Percentiles rank a stretch among this genome's conserved stretches.
These are phyloP conservation scores for Taiozyma sp. DNA, from an alignment of 1,139 yeast species.

Conservation along the genomic window DNA sequence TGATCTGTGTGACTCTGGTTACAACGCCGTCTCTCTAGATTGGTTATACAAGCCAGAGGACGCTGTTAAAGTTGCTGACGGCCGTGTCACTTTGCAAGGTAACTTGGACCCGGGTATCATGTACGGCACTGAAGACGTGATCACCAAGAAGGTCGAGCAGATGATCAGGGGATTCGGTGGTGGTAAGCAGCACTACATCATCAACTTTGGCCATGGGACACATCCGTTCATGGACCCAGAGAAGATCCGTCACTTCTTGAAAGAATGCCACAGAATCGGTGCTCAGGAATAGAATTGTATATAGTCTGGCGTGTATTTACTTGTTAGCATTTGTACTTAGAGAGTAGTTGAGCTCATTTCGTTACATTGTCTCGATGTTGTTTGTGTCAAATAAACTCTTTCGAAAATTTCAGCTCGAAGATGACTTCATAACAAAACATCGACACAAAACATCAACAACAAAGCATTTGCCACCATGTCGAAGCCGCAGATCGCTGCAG, in stretches of 20 bases:
- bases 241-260: slow-evolving; percentile 73
- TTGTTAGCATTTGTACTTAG: background rate
- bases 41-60: slow-evolving; percentile 87
- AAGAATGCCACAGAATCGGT: slow-evolving; percentile 86
- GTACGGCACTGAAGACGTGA: slow-evolving; percentile 82
- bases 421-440: background rate
- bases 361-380: too few relatives aligned
- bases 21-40: slow-evolving; percentile 84
- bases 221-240: slow-evolving; percentile 97
- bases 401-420: background rate
- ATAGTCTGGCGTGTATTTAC: background rate
- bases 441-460: too few relatives aligned
- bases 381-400: too few relatives aligned
- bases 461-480: background rate
- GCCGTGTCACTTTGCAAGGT: slow-evolving; percentile 88
- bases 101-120: slow-evolving; percentile 94
- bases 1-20: slow-evolving; percentile 78
- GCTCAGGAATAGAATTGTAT: slow-evolving; percentile 23
- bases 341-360: too few relatives aligned
- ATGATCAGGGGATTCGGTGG: slow-evolving; percentile 93
- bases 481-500: background rate
- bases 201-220: slow-evolving; percentile 96
- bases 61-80: slow-evolving; percentile 74
- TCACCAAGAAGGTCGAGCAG: slow-evolving; percentile 72
- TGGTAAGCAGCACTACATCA: slow-evolving; percentile 85